A percentile compares a stretch with the other conserved stretches of the same genome.
phyloP scores from a whole-genome alignment of 768 basidiomycete species.

The Tylopilus vinaceipallidus region DNA sequence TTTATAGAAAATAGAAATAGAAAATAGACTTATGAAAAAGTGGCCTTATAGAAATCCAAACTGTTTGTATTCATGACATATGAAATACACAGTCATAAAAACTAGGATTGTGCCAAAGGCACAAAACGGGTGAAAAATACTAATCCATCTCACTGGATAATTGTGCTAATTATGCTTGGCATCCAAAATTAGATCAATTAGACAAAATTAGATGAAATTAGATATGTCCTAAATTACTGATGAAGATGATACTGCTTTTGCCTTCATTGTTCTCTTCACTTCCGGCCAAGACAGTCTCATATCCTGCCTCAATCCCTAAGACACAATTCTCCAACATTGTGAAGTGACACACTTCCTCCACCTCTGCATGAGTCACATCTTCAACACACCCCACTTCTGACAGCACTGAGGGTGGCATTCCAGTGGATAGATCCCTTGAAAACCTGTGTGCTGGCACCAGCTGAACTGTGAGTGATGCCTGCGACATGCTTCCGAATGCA shows the following conservation, averaged over 20 bases:
- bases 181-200: too few species aligned
- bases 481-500: constrained; percentile 71
- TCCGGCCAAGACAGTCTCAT: constrained; percentile 66
- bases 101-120: too few species aligned
- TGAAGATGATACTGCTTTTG: constrained; percentile 64
- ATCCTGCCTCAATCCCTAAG: constrained; percentile 78
- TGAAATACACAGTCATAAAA: too few species aligned
- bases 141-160: too few species aligned
- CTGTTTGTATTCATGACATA: too few species aligned
- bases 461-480: constrained; percentile 74
- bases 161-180: too few species aligned
- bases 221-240: too few species aligned
- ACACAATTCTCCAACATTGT: constrained; percentile 90
- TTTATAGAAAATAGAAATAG: too few species aligned
- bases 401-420: constrained; percentile 79
- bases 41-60: too few species aligned
- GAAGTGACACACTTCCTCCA: constrained; percentile 77
- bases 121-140: too few species aligned
- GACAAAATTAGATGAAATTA: too few species aligned
- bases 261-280: constrained; percentile 40
- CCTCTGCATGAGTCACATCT: constrained; percentile 64
- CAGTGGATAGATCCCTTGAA: constrained; percentile 81
- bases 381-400: constrained; percentile 45
- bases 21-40: too few species aligned
- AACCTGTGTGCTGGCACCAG: constrained; percentile 42